Base-by-base conservation (phyloP, 345 rosid species). In the Kandelia obovata region DNA sequence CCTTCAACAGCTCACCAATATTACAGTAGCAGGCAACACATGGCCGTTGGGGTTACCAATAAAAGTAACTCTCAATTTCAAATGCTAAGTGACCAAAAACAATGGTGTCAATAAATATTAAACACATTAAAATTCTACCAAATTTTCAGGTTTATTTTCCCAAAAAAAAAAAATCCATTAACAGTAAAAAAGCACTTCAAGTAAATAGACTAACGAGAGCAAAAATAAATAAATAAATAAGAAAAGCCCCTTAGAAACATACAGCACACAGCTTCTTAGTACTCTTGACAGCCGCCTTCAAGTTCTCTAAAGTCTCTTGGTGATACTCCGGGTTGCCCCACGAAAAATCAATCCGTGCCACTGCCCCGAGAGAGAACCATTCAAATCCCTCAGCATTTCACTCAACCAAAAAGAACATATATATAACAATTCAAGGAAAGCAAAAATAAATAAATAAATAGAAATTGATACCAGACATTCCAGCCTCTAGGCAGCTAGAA, bases 311-410 rank as follows among this genome's bases (percentile, higher is more conserved):
- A 10, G 80, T 76, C 72, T 56, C 72, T 65, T 71, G 80, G 58
- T 76, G 80, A 67, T 66, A 71, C 70, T 62, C 76, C 31, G 73
- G 46, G 58, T 62, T 13, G 27, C 80, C 73, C 76, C 76, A 76
- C 17, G 80, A 76, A 59, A 76, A 76, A 76, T 76, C 80, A n/a
- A 76, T 71, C 68, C 80, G 68, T 47, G 80, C 80, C 69, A 76
- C 80, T 76, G 39, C 17, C 15, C 67, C 53, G 39, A 62, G 27
- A 47, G 6, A 16, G n/a, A 55, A 15, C 52, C 57, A n/a, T 61
- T 55, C 58, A 62, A 26, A 70, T 53, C 53, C 67, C 51, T 28
- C 43, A 51, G 25, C 59, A 5, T 11, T 19, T 21, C 34, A 10
- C 7, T 43, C 49, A 13, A 11, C 19, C 49, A 43, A 43, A 3